Conservation (phyloP, 345 rosid genomes). For the Camelina laxa region DNA sequence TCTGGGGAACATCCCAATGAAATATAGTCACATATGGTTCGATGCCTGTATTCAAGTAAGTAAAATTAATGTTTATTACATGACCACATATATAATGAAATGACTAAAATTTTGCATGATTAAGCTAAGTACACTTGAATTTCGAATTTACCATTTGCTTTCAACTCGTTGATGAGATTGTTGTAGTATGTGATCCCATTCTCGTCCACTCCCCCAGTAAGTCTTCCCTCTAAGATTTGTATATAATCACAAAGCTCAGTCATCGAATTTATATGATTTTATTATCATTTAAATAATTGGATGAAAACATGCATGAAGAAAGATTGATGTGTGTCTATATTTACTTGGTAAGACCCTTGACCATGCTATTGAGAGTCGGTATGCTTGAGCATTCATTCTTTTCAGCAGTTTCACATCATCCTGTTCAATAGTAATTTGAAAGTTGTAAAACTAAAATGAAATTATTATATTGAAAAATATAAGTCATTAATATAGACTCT, state of each 20-base stretch:
- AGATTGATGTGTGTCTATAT: not conserved
- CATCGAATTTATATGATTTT: not conserved
- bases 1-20: conserved; percentile 46
- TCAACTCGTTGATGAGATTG: conserved; percentile 48
- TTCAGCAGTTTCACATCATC: conserved; percentile 19
- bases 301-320: not conserved
- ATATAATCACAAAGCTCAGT: not conserved
- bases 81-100: not conserved
- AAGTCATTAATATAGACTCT: not conserved
- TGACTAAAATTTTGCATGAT: not conserved
- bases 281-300: not conserved
- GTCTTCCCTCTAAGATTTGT: conserved; percentile 45
- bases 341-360: conserved; percentile 51
- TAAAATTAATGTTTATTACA: not conserved
- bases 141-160: conserved; percentile 17
- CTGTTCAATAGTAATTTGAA: conserved; percentile 42
- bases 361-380: conserved; percentile 45
- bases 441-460: not conserved
- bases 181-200: conserved; percentile 54
- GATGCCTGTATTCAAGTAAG: conserved; percentile 29
- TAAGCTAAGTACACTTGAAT: not conserved
- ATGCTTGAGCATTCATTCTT: conserved; percentile 17
- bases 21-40: conserved; percentile 46
- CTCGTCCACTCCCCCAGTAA: conserved; percentile 51
- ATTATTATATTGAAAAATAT: not conserved